A percentile compares a stretch with the other conserved stretches of the same genome.
phyloP scores from a whole-genome alignment of 148 eudicot genomes.

The Drosera capensis region DNA sequence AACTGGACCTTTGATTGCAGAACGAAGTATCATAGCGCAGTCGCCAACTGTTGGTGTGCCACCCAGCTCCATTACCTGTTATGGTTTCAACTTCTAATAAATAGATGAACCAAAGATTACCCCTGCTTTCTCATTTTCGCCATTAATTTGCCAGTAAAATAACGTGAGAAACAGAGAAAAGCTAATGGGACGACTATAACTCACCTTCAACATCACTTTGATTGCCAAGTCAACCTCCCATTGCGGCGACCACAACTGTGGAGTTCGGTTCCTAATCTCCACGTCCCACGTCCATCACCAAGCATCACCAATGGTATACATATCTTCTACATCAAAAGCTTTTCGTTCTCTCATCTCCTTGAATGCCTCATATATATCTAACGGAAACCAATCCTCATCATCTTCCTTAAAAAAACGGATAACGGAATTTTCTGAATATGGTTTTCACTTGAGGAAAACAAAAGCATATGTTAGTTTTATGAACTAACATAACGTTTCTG shows the following conservation, averaged over 20 bases:
- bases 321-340: slow-evolving; percentile 74
- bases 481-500: no score
- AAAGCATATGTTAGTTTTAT: no score
- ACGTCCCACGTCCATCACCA: slow-evolving; percentile 99
- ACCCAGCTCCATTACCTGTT: slow-evolving; percentile 87
- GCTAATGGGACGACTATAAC: neutral
- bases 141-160: neutral
- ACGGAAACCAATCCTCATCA: slow-evolving; percentile 93
- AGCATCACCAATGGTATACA: slow-evolving; percentile 93
- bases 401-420: slow-evolving; percentile 41
- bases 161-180: neutral
- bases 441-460: no score
- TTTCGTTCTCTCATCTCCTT: slow-evolving; percentile 65
- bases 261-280: slow-evolving; percentile 65
- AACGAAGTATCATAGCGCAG: slow-evolving; percentile 90
- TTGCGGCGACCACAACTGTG: slow-evolving; percentile 85
- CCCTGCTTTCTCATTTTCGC: neutral
- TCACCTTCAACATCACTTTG: slow-evolving; percentile 65
- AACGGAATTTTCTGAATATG: no score
- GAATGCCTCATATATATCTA: slow-evolving; percentile 63
- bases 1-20: slow-evolving; percentile 82
- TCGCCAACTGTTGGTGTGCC: slow-evolving; percentile 94
- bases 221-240: slow-evolving; percentile 94
- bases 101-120: slow-evolving; percentile 1
- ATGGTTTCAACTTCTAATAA: slow-evolving; percentile 1